A percentile compares a stretch with the other conserved stretches of the same genome.
These are phyloP conservation scores for Fusarium domesticum DNA, from an alignment of 2,329 filamentous ascomycete genomes.

Conservation along the genomic window DNA sequence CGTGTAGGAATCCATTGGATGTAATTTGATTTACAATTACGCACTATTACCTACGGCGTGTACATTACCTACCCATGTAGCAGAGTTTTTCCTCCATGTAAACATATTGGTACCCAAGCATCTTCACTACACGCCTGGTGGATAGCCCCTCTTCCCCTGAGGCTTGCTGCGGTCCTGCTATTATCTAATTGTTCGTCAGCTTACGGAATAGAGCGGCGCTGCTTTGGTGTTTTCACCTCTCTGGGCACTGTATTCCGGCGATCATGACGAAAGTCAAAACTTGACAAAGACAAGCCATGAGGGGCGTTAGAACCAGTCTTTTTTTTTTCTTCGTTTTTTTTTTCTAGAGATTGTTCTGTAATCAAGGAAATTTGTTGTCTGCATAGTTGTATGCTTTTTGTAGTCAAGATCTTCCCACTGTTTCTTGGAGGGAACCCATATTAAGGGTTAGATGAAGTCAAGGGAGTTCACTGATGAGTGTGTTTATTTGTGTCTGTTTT, in stretches of 20 bases:
- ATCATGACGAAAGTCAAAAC: conserved; percentile 25
- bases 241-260: conserved; percentile 9
- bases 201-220: conserved; percentile 10
- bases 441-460: not conserved
- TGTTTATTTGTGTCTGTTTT: not conserved
- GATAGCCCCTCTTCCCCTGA: not conserved
- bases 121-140: not conserved
- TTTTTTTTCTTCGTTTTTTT: not conserved
- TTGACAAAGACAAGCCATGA: too few relatives aligned
- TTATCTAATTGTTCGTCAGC: conserved; percentile 7
- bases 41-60: too few relatives aligned
- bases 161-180: conserved; percentile 4
- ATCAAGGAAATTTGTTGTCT: not conserved
- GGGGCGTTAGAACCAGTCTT: too few relatives aligned
- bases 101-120: too few relatives aligned
- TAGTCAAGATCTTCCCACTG: not conserved
- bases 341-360: not conserved
- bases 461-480: not conserved
- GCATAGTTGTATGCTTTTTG: not conserved
- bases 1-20: too few relatives aligned
- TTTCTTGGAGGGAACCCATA: not conserved
- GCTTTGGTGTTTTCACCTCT: too few relatives aligned
- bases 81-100: conserved; percentile 1
- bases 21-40: too few relatives aligned
- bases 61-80: too few relatives aligned